A percentile compares a stretch with the other conserved stretches of the same genome.
phyloP scores from a whole-genome alignment of 1,139 yeast genomes.

The Geotrichum siamense region DNA sequence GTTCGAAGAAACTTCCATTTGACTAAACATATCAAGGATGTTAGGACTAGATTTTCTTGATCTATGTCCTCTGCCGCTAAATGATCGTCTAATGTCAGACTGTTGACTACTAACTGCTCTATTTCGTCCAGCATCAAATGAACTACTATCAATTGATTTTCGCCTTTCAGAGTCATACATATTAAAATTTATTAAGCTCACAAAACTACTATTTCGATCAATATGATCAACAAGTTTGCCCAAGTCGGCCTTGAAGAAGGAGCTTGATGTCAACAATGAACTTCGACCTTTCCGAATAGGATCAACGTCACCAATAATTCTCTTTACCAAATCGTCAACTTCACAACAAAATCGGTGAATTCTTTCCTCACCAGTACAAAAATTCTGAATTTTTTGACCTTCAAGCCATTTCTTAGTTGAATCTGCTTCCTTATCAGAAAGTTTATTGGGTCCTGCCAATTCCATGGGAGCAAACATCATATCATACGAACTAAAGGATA shows the following conservation, averaged over 20 bases:
- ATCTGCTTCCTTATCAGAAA: slow-evolving; percentile 35
- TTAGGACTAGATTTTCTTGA: slow-evolving; percentile 28
- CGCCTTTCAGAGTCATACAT: slow-evolving; percentile 15
- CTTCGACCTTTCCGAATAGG: slow-evolving; percentile 25
- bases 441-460: slow-evolving; percentile 30
- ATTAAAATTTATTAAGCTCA: slow-evolving; percentile 7
- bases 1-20: slow-evolving; percentile 16
- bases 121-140: slow-evolving; percentile 11
- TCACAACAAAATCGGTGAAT: slow-evolving; percentile 36
- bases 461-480: slow-evolving; percentile 32
- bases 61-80: slow-evolving; percentile 23
- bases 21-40: slow-evolving; percentile 26
- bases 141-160: slow-evolving; percentile 15
- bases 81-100: slow-evolving; percentile 17
- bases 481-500: slow-evolving; percentile 17
- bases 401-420: slow-evolving; percentile 31
- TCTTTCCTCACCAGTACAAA: slow-evolving; percentile 35
- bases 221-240: slow-evolving; percentile 28
- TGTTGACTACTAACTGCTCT: slow-evolving; percentile 13
- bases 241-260: slow-evolving; percentile 26
- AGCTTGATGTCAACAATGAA: slow-evolving; percentile 27
- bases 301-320: slow-evolving; percentile 32
- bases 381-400: slow-evolving; percentile 32
- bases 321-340: slow-evolving; percentile 31
- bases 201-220: slow-evolving; percentile 19